phyloP scores from a whole-genome alignment of 306 rosid species.

The Glycyrrhiza uralensis region DNA sequence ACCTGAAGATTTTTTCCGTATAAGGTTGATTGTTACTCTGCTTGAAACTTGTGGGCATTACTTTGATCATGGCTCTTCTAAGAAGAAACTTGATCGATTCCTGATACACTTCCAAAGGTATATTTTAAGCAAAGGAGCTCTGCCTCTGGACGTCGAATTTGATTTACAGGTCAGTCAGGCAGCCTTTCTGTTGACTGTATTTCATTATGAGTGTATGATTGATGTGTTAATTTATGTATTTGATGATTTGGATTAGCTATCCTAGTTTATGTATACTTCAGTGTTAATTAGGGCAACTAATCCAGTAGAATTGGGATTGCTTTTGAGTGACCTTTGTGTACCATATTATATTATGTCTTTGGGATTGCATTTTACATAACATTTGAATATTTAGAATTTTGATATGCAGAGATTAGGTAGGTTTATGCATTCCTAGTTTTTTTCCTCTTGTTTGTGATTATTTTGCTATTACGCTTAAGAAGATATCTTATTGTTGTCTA shows the following conservation, averaged over 20 bases:
- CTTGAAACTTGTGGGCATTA: slow-evolving; percentile 99
- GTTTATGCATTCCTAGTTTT: background rate
- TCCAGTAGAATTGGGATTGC: background rate
- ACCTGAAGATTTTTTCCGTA: slow-evolving; percentile 97
- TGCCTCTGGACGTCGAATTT: slow-evolving; percentile 90
- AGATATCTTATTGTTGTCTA: background rate
- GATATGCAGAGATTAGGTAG: background rate
- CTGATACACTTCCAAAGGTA: slow-evolving; percentile 82
- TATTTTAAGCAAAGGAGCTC: slow-evolving; percentile 83
- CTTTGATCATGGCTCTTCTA: slow-evolving; percentile 96
- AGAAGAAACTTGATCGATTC: slow-evolving; percentile 92
- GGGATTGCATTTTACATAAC: background rate
- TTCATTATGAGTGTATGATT: background rate
- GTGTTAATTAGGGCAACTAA: background rate
- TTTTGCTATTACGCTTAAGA: background rate
- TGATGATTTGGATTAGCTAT: slow-evolving; percentile 7
- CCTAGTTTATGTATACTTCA: background rate
- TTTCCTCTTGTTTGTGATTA: background rate
- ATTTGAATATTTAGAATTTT: background rate
- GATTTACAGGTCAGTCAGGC: slow-evolving; percentile 80
- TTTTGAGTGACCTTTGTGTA: background rate
- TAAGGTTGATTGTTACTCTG: slow-evolving; percentile 88
- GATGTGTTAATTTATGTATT: background rate
- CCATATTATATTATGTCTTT: background rate
- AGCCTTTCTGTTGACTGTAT: background rate